These are phyloP conservation scores for Yamadazyma ubonensis DNA, from an alignment of 805 yeast species.

Conservation along the genomic window DNA sequence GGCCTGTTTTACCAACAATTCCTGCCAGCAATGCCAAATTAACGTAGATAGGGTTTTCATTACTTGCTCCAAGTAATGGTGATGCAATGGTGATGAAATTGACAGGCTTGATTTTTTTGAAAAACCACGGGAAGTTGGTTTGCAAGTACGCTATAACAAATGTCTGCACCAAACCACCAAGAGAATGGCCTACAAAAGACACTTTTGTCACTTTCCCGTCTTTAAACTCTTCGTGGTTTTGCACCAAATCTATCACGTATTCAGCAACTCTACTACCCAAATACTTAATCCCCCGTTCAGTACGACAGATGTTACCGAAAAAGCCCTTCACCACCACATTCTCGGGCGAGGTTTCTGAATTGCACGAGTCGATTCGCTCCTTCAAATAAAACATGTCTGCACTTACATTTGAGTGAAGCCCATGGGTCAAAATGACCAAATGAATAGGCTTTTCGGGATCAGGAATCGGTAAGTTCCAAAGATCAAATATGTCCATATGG, in stretches of 20 bases:
- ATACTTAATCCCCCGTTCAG: conserved; percentile 84
- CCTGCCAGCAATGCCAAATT: conserved; percentile 85
- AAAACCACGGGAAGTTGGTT: conserved; percentile 67
- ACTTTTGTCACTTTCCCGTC: conserved; percentile 52
- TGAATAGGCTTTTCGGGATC: conserved; percentile 60
- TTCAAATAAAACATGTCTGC: conserved; percentile 89
- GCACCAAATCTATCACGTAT: conserved; percentile 57
- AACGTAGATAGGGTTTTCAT: conserved; percentile 84
- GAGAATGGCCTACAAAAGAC: conserved; percentile 89
- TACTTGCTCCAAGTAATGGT: conserved; percentile 83
- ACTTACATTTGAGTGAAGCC: conserved; percentile 84
- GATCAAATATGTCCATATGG: conserved; percentile 57
- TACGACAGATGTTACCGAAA: conserved; percentile 79
- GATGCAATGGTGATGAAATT: conserved; percentile 84
- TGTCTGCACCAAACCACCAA: conserved; percentile 90
- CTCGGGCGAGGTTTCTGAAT: conserved; percentile 40
- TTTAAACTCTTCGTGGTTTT: conserved; percentile 39
- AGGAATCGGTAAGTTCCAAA: conserved; percentile 72
- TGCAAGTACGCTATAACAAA: conserved; percentile 84
- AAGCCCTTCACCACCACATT: conserved; percentile 82
- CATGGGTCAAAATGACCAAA: conserved; percentile 85
- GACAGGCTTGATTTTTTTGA: conserved; percentile 62
- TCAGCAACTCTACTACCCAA: conserved; percentile 81
- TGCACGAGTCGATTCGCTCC: conserved; percentile 62
- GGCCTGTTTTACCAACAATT: conserved; percentile 88